Conservation (phyloP, 805 yeast species). For the Yarrowia divulgata region DNA sequence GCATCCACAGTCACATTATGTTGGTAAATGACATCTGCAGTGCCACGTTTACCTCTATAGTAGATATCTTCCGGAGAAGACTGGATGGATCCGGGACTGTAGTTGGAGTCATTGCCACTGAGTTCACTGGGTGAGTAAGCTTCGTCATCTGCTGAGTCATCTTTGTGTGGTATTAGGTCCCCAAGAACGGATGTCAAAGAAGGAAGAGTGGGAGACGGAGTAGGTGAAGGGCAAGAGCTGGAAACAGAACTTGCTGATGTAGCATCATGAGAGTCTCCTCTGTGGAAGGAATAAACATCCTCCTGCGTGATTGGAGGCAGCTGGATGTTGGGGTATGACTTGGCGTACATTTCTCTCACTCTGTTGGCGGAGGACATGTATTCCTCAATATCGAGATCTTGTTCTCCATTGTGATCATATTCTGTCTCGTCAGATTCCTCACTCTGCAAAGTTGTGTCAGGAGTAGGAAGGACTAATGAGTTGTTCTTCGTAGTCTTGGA, state of each 20-base stretch:
- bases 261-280: not conserved
- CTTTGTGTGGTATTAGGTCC: not conserved
- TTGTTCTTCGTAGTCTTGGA: too few species aligned
- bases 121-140: not conserved
- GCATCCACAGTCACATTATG: too few species aligned
- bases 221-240: not conserved
- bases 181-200: constrained; percentile 4
- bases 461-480: not conserved
- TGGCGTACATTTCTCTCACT: not conserved
- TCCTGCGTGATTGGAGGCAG: not conserved
- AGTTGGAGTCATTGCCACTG: constrained; percentile 4
- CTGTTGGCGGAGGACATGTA: not conserved
- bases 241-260: not conserved
- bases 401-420: too few species aligned
- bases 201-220: constrained; percentile 13
- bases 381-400: not conserved
- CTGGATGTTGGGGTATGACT: not conserved
- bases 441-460: not conserved
- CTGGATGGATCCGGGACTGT: constrained; percentile 8
- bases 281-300: not conserved
- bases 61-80: constrained; percentile 5
- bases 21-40: not conserved
- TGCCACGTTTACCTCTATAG: not conserved
- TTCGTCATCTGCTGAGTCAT: not conserved
- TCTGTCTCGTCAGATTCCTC: too few species aligned